Percentiles rank a stretch among this genome's conserved stretches.
These are phyloP conservation scores for Coccomyxa sp. DNA, from an alignment of 139 green algal genomes.

Conservation along the genomic window DNA sequence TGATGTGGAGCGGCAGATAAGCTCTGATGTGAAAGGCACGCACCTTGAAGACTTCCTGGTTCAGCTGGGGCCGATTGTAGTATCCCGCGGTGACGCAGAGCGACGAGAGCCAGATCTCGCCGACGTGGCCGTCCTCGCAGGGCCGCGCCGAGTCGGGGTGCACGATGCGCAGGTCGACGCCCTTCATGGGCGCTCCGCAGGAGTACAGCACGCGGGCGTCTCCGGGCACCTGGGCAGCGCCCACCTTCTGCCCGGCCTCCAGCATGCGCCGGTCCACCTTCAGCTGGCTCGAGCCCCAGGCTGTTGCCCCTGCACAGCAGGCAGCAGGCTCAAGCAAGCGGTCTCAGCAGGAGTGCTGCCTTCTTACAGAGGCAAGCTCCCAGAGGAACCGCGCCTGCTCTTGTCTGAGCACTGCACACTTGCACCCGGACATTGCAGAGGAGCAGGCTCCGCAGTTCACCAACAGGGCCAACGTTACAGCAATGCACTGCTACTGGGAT, in stretches of 20 bases:
- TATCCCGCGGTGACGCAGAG: conserved; percentile 11
- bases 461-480: no score
- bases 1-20: not conserved
- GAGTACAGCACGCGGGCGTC: conserved; percentile 6
- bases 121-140: conserved; percentile 8
- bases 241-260: conserved; percentile 13
- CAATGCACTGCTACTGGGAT: no score
- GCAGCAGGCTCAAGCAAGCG: no score
- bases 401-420: no score
- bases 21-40: not conserved
- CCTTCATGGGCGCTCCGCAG: not conserved
- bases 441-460: no score
- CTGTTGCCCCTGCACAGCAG: not conserved
- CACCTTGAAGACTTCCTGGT: not conserved
- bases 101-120: conserved; percentile 26
- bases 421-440: no score
- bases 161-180: conserved; percentile 14
- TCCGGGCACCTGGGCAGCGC: not conserved
- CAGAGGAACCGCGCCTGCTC: no score
- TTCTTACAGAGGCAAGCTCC: no score
- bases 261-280: conserved; percentile 14
- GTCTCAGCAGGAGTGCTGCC: no score
- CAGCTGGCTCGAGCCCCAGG: conserved; percentile 23
- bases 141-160: not conserved
- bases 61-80: not conserved